Evolutionary conservation across 2,329 filamentous ascomycete species (phyloP).

Genomic region (Cordyceps javanica): DNA sequence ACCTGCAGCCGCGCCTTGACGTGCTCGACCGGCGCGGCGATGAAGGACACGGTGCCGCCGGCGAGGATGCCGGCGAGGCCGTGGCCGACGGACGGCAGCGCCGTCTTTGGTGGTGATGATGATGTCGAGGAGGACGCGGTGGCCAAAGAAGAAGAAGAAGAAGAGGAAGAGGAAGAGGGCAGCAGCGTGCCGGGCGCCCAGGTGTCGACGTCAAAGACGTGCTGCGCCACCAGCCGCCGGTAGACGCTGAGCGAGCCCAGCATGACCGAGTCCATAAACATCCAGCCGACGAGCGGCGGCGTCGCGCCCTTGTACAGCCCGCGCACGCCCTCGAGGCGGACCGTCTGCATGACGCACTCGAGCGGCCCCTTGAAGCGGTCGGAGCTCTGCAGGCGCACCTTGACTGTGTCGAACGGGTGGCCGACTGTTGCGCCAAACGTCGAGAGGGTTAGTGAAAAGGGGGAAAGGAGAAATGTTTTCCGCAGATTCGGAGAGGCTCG

Average conservation of each 20-base stretch:
- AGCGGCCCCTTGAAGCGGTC: constrained; percentile 78
- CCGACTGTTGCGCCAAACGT: constrained; percentile 45
- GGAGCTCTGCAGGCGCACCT: constrained; percentile 85
- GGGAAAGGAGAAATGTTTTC: background rate
- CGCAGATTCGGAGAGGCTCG: too few relatives aligned
- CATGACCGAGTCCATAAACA: constrained; percentile 94
- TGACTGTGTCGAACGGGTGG: constrained; percentile 89
- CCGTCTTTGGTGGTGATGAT: constrained; percentile 23
- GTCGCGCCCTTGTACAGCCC: constrained; percentile 94
- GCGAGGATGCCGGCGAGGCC: constrained; percentile 82
- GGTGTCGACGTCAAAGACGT: constrained; percentile 59
- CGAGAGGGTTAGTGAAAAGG: background rate
- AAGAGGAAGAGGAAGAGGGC: background rate
- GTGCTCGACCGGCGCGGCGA: constrained; percentile 92
- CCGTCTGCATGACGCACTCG: constrained; percentile 76
- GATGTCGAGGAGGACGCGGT: constrained; percentile 9
- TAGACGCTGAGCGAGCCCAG: constrained; percentile 88
- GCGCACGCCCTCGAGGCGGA: constrained; percentile 75
- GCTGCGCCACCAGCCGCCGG: constrained; percentile 72
- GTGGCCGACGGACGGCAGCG: constrained; percentile 72
- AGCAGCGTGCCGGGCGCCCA: constrained; percentile 23
- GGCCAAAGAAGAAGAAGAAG: too few relatives aligned
- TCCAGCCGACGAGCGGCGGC: constrained; percentile 91
- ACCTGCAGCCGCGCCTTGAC: constrained; percentile 91
- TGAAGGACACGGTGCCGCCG: constrained; percentile 83